Percentiles rank a stretch among this genome's conserved stretches.
phyloP scores from a whole-genome alignment of 805 yeast genomes.

The Zygoascus flipseniorum region DNA sequence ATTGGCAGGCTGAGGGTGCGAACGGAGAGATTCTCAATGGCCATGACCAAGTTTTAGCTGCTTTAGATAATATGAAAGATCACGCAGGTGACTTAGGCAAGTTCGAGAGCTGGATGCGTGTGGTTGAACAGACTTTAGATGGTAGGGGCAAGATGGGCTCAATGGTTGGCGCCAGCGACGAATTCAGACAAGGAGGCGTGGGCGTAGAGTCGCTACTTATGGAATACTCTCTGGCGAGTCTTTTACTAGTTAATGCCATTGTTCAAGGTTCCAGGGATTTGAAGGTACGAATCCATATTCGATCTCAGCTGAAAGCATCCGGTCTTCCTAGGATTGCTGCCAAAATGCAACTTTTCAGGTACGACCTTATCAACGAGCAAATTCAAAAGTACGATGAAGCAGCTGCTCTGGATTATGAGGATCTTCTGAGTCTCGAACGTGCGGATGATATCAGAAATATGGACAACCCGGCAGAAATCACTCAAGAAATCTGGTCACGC shows the following conservation, averaged over 20 bases:
- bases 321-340: slow-evolving; percentile 48
- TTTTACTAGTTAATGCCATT: slow-evolving; percentile 62
- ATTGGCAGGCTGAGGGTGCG: slow-evolving; percentile 26
- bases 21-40: slow-evolving; percentile 25
- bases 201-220: slow-evolving; percentile 51
- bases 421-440: slow-evolving; percentile 32
- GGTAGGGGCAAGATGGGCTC: slow-evolving; percentile 91
- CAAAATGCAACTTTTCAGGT: slow-evolving; percentile 43
- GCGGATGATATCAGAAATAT: slow-evolving; percentile 44
- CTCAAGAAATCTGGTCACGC: slow-evolving; percentile 48
- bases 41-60: slow-evolving; percentile 48
- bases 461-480: slow-evolving; percentile 64
- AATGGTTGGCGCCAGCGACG: slow-evolving; percentile 85
- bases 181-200: slow-evolving; percentile 45
- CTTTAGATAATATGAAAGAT: slow-evolving; percentile 40
- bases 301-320: slow-evolving; percentile 50
- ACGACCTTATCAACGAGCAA: slow-evolving; percentile 56
- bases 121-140: slow-evolving; percentile 59
- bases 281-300: slow-evolving; percentile 41
- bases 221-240: slow-evolving; percentile 64
- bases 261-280: slow-evolving; percentile 27
- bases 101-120: slow-evolving; percentile 63
- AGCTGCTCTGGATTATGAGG: slow-evolving; percentile 48
- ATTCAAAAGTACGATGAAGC: slow-evolving; percentile 51
- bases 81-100: slow-evolving; percentile 29